Evolutionary conservation across 2,329 filamentous ascomycete species (phyloP).

Genomic region (Phialemoniopsis sp.): DNA sequence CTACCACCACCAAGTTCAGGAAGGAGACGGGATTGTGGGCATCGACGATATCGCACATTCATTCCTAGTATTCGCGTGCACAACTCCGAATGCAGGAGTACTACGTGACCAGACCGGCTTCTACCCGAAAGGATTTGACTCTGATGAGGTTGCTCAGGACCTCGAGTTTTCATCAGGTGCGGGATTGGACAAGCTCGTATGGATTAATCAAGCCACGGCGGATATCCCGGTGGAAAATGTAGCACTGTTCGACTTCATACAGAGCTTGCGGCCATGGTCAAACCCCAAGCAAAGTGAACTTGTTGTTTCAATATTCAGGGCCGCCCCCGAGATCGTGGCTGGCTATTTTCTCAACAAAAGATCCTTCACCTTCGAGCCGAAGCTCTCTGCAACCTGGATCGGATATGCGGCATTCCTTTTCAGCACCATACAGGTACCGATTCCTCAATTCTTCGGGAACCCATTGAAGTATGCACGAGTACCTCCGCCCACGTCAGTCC

Average conservation of each 20-base stretch:
- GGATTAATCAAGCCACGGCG: conserved; percentile 63
- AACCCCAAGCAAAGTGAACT: conserved; percentile 79
- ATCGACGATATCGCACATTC: conserved; percentile 69
- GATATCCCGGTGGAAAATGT: conserved; percentile 75
- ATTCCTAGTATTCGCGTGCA: conserved; percentile 74
- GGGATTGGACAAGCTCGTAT: conserved; percentile 65
- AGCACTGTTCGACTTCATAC: conserved; percentile 72
- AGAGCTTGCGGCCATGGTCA: conserved; percentile 77
- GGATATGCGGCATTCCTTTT: conserved; percentile 89
- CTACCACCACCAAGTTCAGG: conserved; percentile 43
- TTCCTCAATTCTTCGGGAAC: conserved; percentile 71
- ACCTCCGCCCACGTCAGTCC: conserved; percentile 73
- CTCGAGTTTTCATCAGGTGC: conserved; percentile 41
- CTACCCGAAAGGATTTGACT: conserved; percentile 69
- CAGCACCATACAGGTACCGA: conserved; percentile 68
- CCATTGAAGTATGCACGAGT: conserved; percentile 55
- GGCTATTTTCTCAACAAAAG: conserved; percentile 81
- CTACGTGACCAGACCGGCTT: conserved; percentile 75
- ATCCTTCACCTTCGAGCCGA: conserved; percentile 84
- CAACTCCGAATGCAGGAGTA: conserved; percentile 67
- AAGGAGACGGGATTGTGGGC: conserved; percentile 47
- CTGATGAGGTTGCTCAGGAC: conserved; percentile 40
- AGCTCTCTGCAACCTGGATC: conserved; percentile 90
- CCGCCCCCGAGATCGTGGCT: conserved; percentile 80
- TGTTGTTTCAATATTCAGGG: conserved; percentile 72